Evolutionary conservation across 192 early-diverging fungal species (phyloP).

Genomic region (Coemansia sp.): DNA sequence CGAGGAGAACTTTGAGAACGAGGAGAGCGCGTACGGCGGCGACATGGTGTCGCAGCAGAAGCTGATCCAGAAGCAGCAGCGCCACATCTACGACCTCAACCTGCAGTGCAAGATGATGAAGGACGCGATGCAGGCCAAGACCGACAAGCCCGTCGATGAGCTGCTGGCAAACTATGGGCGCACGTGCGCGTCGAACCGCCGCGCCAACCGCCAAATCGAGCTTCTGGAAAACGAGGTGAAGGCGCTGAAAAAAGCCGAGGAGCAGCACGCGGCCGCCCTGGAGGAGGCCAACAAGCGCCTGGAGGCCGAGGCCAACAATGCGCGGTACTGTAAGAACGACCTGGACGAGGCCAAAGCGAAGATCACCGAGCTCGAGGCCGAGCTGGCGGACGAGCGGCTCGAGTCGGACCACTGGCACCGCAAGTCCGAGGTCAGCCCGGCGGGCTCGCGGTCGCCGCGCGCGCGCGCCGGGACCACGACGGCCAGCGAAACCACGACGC

Average conservation of each 20-base stretch:
- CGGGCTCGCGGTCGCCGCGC: conserved; percentile 9
- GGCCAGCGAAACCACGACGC: conserved; percentile 39
- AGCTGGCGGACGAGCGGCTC: conserved; percentile 14
- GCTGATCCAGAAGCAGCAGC: conserved; percentile 51
- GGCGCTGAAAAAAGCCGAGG: conserved; percentile 7
- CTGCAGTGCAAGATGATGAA: conserved; percentile 31
- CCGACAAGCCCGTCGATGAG: conserved; percentile 23
- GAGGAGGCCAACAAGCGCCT: conserved; percentile 8
- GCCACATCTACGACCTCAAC: conserved; percentile 43
- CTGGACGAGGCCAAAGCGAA: conserved; percentile 7
- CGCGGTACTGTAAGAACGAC: conserved; percentile 4
- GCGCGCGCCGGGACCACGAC: conserved; percentile 36
- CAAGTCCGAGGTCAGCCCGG: neutral
- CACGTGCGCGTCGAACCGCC: conserved; percentile 45
- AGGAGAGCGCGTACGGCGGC: conserved; percentile 25
- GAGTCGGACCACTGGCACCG: conserved; percentile 20
- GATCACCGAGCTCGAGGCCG: conserved; percentile 4
- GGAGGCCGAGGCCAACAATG: too few species aligned
- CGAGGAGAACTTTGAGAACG: conserved; percentile 44
- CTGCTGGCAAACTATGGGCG: conserved; percentile 22
- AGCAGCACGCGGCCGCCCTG: conserved; percentile 23
- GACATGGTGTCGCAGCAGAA: conserved; percentile 47
- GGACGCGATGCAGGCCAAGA: conserved; percentile 20
- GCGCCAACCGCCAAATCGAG: conserved; percentile 33
- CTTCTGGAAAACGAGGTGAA: conserved; percentile 12